These are phyloP conservation scores for Nemania bipapillata DNA, from an alignment of 2,329 filamentous ascomycete genomes.

Conservation along the genomic window DNA sequence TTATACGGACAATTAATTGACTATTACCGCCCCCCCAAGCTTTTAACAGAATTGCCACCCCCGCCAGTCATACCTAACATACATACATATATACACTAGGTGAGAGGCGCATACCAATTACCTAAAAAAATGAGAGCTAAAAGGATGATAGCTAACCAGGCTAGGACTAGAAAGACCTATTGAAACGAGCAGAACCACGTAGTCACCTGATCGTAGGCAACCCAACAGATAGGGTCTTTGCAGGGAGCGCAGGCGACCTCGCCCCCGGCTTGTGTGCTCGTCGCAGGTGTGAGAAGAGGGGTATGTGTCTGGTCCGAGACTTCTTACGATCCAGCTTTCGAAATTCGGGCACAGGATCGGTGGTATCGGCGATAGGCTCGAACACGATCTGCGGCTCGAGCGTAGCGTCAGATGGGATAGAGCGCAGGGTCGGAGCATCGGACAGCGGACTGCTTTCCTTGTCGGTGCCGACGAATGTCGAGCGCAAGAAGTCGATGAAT, in stretches of 20 bases:
- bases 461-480: constrained; percentile 52
- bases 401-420: constrained; percentile 32
- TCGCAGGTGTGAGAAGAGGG: constrained; percentile 31
- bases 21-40: constrained; percentile 24
- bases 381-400: constrained; percentile 19
- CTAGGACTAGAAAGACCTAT: background rate
- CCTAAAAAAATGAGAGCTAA: too few relatives aligned
- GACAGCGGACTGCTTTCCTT: constrained; percentile 38
- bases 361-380: background rate
- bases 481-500: constrained; percentile 60
- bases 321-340: constrained; percentile 22
- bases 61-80: constrained; percentile 19
- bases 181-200: background rate
- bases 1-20: constrained; percentile 13
- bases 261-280: constrained; percentile 19
- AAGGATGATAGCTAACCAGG: background rate
- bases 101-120: constrained; percentile 4
- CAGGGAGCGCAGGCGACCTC: constrained; percentile 27
- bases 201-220: constrained; percentile 19
- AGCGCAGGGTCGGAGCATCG: constrained; percentile 35
- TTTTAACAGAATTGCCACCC: constrained; percentile 4
- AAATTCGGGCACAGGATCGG: constrained; percentile 11
- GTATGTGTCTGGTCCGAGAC: constrained; percentile 26
- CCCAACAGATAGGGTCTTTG: constrained; percentile 14
- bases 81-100: constrained; percentile 18